Base-by-base conservation (phyloP, 495 filamentous ascomycete genomes). In the Cercophora scortea region DNA sequence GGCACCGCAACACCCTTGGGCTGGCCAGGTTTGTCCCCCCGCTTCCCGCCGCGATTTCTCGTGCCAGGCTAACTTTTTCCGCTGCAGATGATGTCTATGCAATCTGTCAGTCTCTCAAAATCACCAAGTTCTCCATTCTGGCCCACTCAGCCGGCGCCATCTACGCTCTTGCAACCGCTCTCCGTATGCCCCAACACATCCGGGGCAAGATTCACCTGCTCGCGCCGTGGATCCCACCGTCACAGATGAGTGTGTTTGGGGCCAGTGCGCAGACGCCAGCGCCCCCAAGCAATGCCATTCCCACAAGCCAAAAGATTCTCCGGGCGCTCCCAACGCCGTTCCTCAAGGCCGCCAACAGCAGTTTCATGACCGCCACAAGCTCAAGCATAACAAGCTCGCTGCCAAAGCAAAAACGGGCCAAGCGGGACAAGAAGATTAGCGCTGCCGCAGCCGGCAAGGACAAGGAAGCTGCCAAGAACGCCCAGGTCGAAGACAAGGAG, bases 101-200 rank as follows among this genome's bases (percentile, higher is more conserved):
- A 49, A 95, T 97, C 33, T 99, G 93, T 71, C 89, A 96, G 60
- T 73, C 87, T 36, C 78, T 97, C 47, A 90, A 89, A 60, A 93
- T 99, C 54, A 93, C 84, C 17, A 96, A 96, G 55, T 97, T 99
- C 67, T 96, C 91, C 13, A 89, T 99, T 34, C 78, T 99, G 6
- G 93, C 94, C n/a, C 93, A 99, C 65, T 96, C 90, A 9, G 93
- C 93, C 9, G 93, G 93, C 18, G 94, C 93, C 16, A 95, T 99
- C 52, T 99, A 99, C 61, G 94, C 93, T 25, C 82, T 99, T 25
- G 94, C 93, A 16, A 97, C 94, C 0, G 93, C 94, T 6, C 77
- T 99, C 25, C 86, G 93, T 42, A 93, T 99, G 76, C 92, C 94
- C 13, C 90, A 96, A 58, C 88, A 96, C 65, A 93, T 99, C 55